Evolutionary conservation across 2,329 filamentous ascomycete species (phyloP).

Genomic region (Fusarium oligoseptatum): DNA sequence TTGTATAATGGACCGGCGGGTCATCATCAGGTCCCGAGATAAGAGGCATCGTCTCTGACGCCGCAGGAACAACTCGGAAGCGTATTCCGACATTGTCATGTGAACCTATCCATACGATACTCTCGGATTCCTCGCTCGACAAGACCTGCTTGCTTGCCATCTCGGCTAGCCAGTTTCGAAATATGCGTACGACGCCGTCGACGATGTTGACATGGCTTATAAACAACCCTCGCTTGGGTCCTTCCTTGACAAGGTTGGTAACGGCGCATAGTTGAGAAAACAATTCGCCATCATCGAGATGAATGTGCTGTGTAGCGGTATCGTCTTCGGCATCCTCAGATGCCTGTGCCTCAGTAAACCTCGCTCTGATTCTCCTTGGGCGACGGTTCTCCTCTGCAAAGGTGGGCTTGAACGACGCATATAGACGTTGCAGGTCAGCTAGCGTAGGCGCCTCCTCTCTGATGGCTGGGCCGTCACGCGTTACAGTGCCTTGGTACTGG

Average conservation of each 20-base stretch:
- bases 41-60: slow-evolving; percentile 62
- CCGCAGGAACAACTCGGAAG: slow-evolving; percentile 66
- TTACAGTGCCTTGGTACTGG: slow-evolving; percentile 71
- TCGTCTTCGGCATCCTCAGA: slow-evolving; percentile 49
- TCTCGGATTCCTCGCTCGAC: slow-evolving; percentile 12
- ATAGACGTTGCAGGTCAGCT: slow-evolving; percentile 67
- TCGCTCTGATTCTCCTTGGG: slow-evolving; percentile 43
- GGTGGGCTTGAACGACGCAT: slow-evolving; percentile 78
- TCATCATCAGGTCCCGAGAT: slow-evolving; percentile 72
- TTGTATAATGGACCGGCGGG: slow-evolving; percentile 74
- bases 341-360: slow-evolving; percentile 11
- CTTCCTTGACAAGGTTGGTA: slow-evolving; percentile 76
- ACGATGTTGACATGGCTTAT: slow-evolving; percentile 74
- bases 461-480: slow-evolving; percentile 21
- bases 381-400: slow-evolving; percentile 65
- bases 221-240: slow-evolving; percentile 72
- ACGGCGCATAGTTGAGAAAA: slow-evolving; percentile 81
- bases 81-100: slow-evolving; percentile 75
- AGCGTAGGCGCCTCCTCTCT: slow-evolving; percentile 39
- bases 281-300: slow-evolving; percentile 76
- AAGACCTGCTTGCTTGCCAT: slow-evolving; percentile 42
- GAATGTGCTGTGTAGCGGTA: slow-evolving; percentile 70
- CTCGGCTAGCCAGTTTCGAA: slow-evolving; percentile 76
- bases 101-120: slow-evolving; percentile 77
- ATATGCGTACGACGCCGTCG: slow-evolving; percentile 78